phyloP scores from a whole-genome alignment of 371 early-diverging fungal genomes.

The Mortierella sp. region DNA sequence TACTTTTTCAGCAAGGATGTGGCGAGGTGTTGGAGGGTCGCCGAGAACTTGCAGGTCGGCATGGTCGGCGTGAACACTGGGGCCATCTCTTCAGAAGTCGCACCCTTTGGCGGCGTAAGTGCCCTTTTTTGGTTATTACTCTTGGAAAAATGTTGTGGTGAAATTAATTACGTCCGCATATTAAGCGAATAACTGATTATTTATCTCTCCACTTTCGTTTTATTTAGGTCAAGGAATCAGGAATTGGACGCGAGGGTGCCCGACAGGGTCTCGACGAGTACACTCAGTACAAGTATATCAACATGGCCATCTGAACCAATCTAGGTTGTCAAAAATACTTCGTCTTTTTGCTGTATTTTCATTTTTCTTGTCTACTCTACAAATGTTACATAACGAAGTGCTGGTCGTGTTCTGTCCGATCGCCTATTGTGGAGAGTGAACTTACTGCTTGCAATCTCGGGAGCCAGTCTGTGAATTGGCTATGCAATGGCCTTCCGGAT shows the following conservation, averaged over 20 bases:
- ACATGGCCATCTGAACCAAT: slow-evolving; percentile 40
- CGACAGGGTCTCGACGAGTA: slow-evolving; percentile 68
- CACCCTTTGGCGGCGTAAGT: slow-evolving; percentile 85
- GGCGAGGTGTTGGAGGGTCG: slow-evolving; percentile 82
- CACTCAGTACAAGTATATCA: slow-evolving; percentile 66
- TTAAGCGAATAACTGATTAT: not conserved
- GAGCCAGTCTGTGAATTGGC: no score
- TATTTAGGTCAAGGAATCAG: slow-evolving; percentile 78
- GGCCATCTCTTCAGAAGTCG: slow-evolving; percentile 70
- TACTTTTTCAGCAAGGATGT: slow-evolving; percentile 88
- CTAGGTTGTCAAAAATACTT: not conserved
- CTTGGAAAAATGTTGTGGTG: not conserved
- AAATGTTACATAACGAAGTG: no score
- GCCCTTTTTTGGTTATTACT: not conserved
- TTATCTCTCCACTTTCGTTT: slow-evolving; percentile 2
- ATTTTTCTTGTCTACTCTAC: no score
- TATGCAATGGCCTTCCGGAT: no score
- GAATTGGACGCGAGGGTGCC: slow-evolving; percentile 83
- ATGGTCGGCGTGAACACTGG: slow-evolving; percentile 94
- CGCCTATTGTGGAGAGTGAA: no score
- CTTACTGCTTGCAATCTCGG: no score
- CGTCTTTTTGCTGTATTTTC: not conserved
- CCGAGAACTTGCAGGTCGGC: slow-evolving; percentile 86
- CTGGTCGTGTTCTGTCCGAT: no score
- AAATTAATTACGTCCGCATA: not conserved